Percentiles rank a stretch among this genome's conserved stretches.
phyloP scores from a whole-genome alignment of 176 grass and related monocot genomes.

The Carex kokanica region DNA sequence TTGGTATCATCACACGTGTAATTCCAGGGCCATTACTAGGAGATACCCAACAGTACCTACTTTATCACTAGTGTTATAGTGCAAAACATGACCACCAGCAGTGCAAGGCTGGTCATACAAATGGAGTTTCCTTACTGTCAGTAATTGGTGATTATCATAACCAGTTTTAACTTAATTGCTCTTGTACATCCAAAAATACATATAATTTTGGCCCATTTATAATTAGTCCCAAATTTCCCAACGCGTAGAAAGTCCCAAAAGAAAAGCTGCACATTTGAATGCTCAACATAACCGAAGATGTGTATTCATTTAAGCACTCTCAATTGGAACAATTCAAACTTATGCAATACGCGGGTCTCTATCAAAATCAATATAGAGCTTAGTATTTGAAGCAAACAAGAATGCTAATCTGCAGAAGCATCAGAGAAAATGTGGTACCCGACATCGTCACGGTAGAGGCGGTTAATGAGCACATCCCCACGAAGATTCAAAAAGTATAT shows the following conservation, averaged over 20 bases:
- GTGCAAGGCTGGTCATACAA: not conserved
- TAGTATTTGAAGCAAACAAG: not conserved
- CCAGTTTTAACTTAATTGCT: not conserved
- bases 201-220: not conserved
- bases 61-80: not conserved
- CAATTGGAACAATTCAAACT: conserved; percentile 10
- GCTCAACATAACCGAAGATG: not conserved
- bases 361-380: not conserved
- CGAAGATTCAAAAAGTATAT: conserved; percentile 94
- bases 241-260: not conserved
- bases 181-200: not conserved
- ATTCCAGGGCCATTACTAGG: not conserved
- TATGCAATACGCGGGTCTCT: not conserved
- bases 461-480: conserved; percentile 93
- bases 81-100: not conserved
- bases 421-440: conserved; percentile 32
- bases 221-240: too few relatives aligned
- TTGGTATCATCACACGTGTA: not conserved
- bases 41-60: not conserved
- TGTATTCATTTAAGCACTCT: not conserved
- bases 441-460: conserved; percentile 95
- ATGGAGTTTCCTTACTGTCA: not conserved
- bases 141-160: not conserved
- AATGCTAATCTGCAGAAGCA: not conserved
- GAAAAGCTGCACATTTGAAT: not conserved